These are phyloP conservation scores for Apiosordaria backusii DNA, from an alignment of 495 filamentous ascomycete genomes.

Conservation along the genomic window DNA sequence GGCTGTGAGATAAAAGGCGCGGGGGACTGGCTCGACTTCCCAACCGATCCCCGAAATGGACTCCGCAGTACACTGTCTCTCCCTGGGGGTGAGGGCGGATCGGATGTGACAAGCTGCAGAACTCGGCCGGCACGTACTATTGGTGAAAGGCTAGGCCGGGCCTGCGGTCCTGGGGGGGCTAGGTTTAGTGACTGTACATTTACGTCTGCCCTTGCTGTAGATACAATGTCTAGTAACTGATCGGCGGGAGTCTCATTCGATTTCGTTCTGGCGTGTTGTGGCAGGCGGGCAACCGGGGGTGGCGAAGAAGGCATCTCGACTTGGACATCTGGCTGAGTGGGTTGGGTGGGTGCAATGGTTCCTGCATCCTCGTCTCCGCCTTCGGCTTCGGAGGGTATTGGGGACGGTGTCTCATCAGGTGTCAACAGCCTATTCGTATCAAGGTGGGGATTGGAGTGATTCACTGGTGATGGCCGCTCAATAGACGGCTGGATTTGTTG, in stretches of 20 bases:
- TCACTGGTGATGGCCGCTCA: slow-evolving; percentile 35
- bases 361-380: not conserved
- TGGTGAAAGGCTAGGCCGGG: slow-evolving; percentile 47
- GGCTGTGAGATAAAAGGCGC: slow-evolving; percentile 9
- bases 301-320: slow-evolving; percentile 35
- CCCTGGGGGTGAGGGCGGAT: slow-evolving; percentile 46
- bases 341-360: not conserved
- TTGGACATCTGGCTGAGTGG: slow-evolving; percentile 8
- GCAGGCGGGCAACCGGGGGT: slow-evolving; percentile 10
- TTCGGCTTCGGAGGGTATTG: slow-evolving; percentile 32
- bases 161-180: slow-evolving; percentile 23
- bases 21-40: slow-evolving; percentile 33
- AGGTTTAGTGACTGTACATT: slow-evolving; percentile 16
- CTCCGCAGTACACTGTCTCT: slow-evolving; percentile 45
- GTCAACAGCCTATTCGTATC: slow-evolving; percentile 47
- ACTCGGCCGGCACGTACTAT: slow-evolving; percentile 50
- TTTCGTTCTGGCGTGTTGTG: slow-evolving; percentile 22
- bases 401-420: slow-evolving; percentile 54
- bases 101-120: slow-evolving; percentile 51
- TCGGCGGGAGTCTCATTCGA: slow-evolving; percentile 35
- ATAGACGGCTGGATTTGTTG: slow-evolving; percentile 35
- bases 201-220: slow-evolving; percentile 13
- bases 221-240: slow-evolving; percentile 17
- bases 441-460: slow-evolving; percentile 35
- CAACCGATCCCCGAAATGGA: slow-evolving; percentile 47